Evolutionary conservation across 306 rosid species (phyloP).

Genomic region (Malus fusca): DNA sequence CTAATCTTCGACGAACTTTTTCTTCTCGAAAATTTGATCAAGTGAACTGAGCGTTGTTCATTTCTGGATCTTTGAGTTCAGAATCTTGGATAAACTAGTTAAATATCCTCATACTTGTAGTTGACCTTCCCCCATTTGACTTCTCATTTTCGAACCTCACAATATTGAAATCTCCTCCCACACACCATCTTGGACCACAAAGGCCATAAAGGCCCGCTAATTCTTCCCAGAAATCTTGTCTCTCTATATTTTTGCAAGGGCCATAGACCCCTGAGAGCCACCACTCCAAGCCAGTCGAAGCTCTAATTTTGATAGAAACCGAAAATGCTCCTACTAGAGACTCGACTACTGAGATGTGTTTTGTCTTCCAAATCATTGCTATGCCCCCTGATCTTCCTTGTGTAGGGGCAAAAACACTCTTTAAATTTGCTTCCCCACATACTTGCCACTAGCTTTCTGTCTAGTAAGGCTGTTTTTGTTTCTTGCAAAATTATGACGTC

Average conservation of each 20-base stretch:
- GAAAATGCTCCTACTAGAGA: background rate
- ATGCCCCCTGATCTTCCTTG: background rate
- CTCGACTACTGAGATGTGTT: background rate
- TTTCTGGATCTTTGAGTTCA: fast-evolving
- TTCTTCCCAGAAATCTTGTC: background rate
- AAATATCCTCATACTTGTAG: background rate
- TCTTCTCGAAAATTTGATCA: background rate
- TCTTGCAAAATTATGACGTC: background rate
- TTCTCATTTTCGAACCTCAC: background rate
- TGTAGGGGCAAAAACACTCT: background rate
- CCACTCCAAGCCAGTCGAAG: fast-evolving
- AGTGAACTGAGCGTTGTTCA: background rate
- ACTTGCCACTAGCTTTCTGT: background rate
- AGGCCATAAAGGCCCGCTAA: background rate
- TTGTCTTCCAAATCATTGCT: background rate
- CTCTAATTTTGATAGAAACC: background rate
- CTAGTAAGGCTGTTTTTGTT: background rate
- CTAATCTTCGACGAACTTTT: background rate
- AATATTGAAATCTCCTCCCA: background rate
- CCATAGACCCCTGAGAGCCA: background rate
- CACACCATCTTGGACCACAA: background rate
- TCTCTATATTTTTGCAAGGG: background rate
- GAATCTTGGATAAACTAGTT: background rate
- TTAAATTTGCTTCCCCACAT: background rate
- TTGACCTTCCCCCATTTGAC: background rate